Conservation (phyloP, 331 rosid species). For the Prunus yedoensis region DNA sequence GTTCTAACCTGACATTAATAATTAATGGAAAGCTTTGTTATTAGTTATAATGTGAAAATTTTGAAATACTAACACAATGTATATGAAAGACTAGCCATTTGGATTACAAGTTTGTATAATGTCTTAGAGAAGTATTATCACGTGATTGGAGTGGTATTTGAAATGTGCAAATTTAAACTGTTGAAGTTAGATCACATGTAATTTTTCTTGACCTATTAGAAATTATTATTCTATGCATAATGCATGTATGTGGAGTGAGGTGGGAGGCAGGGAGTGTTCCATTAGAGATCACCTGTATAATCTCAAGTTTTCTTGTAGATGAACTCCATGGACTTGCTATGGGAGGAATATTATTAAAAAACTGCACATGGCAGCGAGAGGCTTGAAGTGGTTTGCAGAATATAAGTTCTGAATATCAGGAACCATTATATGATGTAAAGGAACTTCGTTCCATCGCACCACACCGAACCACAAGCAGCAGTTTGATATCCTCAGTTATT, state of each 20-base stretch:
- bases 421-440: slow-evolving; percentile 65
- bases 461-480: slow-evolving; percentile 75
- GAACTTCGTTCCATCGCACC: slow-evolving; percentile 95
- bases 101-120: too few species aligned
- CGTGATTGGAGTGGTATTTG: neutral
- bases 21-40: too few species aligned
- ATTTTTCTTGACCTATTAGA: neutral
- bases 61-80: too few species aligned
- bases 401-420: slow-evolving; percentile 40
- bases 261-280: neutral
- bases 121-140: neutral
- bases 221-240: neutral
- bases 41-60: too few species aligned
- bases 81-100: too few species aligned
- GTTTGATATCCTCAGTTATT: slow-evolving; percentile 86
- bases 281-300: neutral
- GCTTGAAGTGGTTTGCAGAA: slow-evolving; percentile 40
- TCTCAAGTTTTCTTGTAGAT: slow-evolving; percentile 47
- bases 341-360: slow-evolving; percentile 89
- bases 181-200: neutral
- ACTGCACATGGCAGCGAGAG: slow-evolving; percentile 86
- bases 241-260: neutral
- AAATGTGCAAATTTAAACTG: neutral
- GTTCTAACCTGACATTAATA: too few species aligned
- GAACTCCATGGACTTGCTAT: slow-evolving; percentile 82